Base-by-base conservation (phyloP, 305 asterid genomes). In the Solanum hybrid region DNA sequence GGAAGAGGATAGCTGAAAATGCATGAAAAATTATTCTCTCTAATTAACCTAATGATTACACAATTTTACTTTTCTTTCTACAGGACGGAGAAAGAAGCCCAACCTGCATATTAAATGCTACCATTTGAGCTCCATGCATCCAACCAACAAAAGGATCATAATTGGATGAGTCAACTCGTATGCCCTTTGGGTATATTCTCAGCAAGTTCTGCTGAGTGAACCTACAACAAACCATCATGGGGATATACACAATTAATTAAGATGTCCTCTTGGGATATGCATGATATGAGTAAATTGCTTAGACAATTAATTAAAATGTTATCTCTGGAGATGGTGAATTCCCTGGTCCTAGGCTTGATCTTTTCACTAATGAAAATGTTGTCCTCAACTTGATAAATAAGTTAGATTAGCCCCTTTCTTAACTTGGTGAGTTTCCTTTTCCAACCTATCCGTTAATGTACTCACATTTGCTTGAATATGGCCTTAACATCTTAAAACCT, bases 61-160 rank as follows among this genome's bases (percentile, higher is more conserved):
- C 78, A 32, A 65, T 31, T 32, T n/a, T 57, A 57, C 8, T 51
- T 6, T 57, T 32, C 76, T 85, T 57, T 57, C 11, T 29, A 84
- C 41, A 57, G 41, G 22, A 57, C n/a, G 26, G 88, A 91, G 85
- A 90, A 11, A 86, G 73, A 85, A 80, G 41, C 22, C 92, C 89
- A 89, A 96, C 97, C 96, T 96, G 98, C 99, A 96, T 94, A 92
- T 96, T 96, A 90, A 96, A 92, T 20, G 98, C 98, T 68, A 96
- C 97, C 98, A 96, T 93, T 91, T 96, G 99, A 91, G 99, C 98
- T 91, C 99, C 99, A 91, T 95, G 98, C 93, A 84, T 91, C 99
- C 99, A 96, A n/a, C 95, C 98, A 79, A 95, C 89, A 20, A 96
- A 92, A 65, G 99, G 99, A 91, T 95, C 95, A 91, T 95, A 96